Percentiles rank a stretch among this genome's conserved stretches.
These are phyloP conservation scores for Pezicula radicicola DNA, from an alignment of 2,329 filamentous ascomycete species.

Conservation along the genomic window DNA sequence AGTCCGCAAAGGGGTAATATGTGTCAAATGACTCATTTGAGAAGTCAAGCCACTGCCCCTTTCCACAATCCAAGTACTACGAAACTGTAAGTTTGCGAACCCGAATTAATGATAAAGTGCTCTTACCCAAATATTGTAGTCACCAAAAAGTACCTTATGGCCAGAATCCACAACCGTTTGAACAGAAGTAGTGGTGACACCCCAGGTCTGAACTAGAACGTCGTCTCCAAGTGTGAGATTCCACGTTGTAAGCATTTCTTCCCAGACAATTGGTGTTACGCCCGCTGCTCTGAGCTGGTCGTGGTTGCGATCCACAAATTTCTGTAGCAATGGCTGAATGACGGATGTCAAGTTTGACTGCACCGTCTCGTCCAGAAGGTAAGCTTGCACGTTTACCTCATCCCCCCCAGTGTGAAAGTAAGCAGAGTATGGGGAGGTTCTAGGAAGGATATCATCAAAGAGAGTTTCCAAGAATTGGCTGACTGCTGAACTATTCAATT, in stretches of 20 bases:
- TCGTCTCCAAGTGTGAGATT: conserved; percentile 69
- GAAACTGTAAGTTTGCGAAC: conserved; percentile 10
- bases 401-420: conserved; percentile 89
- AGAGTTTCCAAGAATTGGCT: conserved; percentile 69
- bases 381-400: conserved; percentile 77
- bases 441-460: conserved; percentile 73
- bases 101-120: neutral
- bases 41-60: conserved; percentile 77
- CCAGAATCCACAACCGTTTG: conserved; percentile 58
- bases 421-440: conserved; percentile 63
- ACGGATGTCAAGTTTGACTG: conserved; percentile 61
- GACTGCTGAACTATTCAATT: conserved; percentile 71
- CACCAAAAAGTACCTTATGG: conserved; percentile 69
- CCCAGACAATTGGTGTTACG: conserved; percentile 78
- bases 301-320: conserved; percentile 71
- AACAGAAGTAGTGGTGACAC: conserved; percentile 41
- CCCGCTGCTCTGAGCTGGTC: conserved; percentile 59
- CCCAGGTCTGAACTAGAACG: conserved; percentile 56
- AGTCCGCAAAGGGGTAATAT: conserved; percentile 73
- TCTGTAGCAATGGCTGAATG: conserved; percentile 73
- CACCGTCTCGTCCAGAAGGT: conserved; percentile 70
- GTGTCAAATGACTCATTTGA: conserved; percentile 47
- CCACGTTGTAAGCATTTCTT: conserved; percentile 80
- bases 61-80: conserved; percentile 79
- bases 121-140: conserved; percentile 74